phyloP scores from a whole-genome alignment of 805 yeast genomes.

The Wickerhamiella parazyma region DNA sequence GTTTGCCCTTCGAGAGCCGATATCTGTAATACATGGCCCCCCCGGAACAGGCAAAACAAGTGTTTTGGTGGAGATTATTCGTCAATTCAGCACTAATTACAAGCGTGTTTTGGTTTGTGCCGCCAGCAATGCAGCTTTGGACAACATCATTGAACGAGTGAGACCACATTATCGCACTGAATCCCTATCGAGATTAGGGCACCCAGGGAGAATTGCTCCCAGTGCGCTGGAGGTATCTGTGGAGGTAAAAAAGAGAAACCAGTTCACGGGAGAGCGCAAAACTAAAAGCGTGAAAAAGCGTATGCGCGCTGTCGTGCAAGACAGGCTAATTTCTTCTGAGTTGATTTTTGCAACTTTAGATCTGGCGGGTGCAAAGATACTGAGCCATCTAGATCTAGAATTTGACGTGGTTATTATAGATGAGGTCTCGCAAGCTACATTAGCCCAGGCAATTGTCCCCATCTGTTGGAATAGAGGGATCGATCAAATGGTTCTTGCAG shows the following conservation, averaged over 20 bases:
- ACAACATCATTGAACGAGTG: constrained; percentile 77
- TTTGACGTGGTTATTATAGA: constrained; percentile 82
- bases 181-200: constrained; percentile 31
- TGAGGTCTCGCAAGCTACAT: constrained; percentile 88
- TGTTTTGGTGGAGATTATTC: constrained; percentile 67
- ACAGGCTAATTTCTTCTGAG: no score
- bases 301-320: no score
- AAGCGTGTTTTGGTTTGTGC: constrained; percentile 75
- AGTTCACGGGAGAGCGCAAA: no score
- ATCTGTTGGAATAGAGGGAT: constrained; percentile 48
- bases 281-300: no score
- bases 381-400: constrained; percentile 18
- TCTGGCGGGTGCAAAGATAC: constrained; percentile 60
- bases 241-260: no score
- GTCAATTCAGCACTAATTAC: constrained; percentile 44
- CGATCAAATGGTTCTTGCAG: constrained; percentile 63
- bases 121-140: constrained; percentile 86
- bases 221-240: no score
- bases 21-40: constrained; percentile 58
- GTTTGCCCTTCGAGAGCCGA: constrained; percentile 43
- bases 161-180: no score
- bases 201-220: constrained; percentile 40
- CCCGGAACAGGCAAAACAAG: constrained; percentile 80
- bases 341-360: constrained; percentile 77
- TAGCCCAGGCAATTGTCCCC: constrained; percentile 97